These are phyloP conservation scores for Fusarium chuoi DNA, from an alignment of 2,329 filamentous ascomycete genomes.

Conservation along the genomic window DNA sequence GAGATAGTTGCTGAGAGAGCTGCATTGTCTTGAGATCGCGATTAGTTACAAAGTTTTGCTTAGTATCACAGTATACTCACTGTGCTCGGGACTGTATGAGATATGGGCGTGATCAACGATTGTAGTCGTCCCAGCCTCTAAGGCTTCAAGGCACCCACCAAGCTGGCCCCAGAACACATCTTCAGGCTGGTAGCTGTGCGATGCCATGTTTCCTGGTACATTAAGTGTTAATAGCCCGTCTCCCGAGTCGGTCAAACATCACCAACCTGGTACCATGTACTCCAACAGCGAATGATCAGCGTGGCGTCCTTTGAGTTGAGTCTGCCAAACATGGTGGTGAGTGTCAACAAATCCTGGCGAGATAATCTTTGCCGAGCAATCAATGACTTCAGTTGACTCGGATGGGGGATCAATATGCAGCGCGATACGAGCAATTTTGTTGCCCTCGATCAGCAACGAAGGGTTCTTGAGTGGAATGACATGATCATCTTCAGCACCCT, in stretches of 20 bases:
- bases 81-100: slow-evolving; percentile 4
- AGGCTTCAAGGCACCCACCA: slow-evolving; percentile 5
- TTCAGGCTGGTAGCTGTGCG: not conserved
- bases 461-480: slow-evolving; percentile 1
- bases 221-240: rapidly evolving
- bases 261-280: slow-evolving; percentile 7
- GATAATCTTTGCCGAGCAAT: not conserved
- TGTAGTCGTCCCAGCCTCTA: slow-evolving; percentile 8
- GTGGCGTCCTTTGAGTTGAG: slow-evolving; percentile 6
- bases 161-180: slow-evolving; percentile 15
- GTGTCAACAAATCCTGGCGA: slow-evolving; percentile 1
- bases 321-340: slow-evolving; percentile 23
- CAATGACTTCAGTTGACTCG: not conserved
- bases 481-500: not conserved
- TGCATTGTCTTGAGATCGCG: not conserved
- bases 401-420: not conserved
- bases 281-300: not conserved
- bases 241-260: rapidly evolving
- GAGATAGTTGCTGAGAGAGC: slow-evolving; percentile 5
- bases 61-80: not conserved
- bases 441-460: not conserved
- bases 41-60: rapidly evolving
- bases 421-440: not conserved
- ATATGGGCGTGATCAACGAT: slow-evolving; percentile 6
- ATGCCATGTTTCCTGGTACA: slow-evolving; percentile 2